phyloP scores from a whole-genome alignment of 192 early-diverging fungal genomes.

The Backusella liffmaniae region DNA sequence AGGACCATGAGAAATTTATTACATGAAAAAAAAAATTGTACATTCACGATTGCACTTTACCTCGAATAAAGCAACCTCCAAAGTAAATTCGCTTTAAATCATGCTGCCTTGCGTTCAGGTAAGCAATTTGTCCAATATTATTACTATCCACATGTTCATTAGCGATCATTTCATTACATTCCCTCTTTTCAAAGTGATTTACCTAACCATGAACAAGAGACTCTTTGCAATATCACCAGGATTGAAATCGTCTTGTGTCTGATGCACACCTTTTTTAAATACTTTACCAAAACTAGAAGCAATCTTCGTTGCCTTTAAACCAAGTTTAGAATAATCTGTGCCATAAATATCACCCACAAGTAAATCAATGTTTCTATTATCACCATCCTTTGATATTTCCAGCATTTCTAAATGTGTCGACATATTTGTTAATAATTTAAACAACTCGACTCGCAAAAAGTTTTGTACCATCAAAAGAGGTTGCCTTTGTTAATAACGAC shows the following conservation, averaged over 20 bases:
- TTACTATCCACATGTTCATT: conserved; percentile 57
- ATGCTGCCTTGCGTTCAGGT: conserved; percentile 92
- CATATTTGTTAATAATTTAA: not conserved
- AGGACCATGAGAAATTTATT: not conserved
- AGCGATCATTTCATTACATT: not conserved
- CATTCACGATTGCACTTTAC: conserved; percentile 19
- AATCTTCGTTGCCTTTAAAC: conserved; percentile 90
- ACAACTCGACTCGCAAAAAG: not conserved
- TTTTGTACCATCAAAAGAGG: conserved; percentile 77
- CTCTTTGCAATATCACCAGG: conserved; percentile 85
- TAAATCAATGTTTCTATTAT: conserved; percentile 89
- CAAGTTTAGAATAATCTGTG: conserved; percentile 86
- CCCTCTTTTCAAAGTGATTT: conserved; percentile 9
- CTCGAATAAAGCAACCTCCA: conserved; percentile 96
- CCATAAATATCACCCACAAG: conserved; percentile 96
- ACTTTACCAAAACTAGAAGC: conserved; percentile 97
- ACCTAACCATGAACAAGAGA: conserved; percentile 92
- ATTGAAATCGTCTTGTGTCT: conserved; percentile 58
- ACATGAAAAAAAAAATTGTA: not conserved
- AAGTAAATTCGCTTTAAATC: conserved; percentile 91
- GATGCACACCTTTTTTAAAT: conserved; percentile 79
- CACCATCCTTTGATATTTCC: conserved; percentile 83
- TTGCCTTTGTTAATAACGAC: conserved; percentile 83
- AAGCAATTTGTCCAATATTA: conserved; percentile 99
- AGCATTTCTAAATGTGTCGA: conserved; percentile 57